These are phyloP conservation scores for Pythium insidiosum DNA, from an alignment of 352 stramenopile genomes.

Conservation along the genomic window DNA sequence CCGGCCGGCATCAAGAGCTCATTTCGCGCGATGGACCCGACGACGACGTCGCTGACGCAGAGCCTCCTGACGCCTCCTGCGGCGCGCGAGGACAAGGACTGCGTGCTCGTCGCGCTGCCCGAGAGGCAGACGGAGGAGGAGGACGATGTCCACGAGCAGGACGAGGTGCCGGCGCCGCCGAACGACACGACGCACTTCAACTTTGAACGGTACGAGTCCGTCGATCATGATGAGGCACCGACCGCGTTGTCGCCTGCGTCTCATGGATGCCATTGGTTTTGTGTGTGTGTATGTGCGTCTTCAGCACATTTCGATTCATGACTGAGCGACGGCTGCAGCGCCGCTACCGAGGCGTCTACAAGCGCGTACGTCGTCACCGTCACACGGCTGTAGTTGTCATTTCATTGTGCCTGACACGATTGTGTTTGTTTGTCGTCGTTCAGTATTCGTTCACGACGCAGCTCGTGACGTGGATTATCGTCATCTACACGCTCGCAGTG, in stretches of 20 bases:
- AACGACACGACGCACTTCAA: not conserved
- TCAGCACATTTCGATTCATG: constrained; percentile 30
- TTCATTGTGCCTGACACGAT: not conserved
- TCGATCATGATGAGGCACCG: not conserved
- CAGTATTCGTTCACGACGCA: constrained; percentile 27
- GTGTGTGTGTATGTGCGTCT: not conserved
- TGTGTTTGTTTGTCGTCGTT: not conserved
- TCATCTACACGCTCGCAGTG: constrained; percentile 26
- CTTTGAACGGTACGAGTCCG: not conserved
- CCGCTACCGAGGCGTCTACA: constrained; percentile 30
- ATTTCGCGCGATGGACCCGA: too few species aligned
- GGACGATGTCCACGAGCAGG: not conserved
- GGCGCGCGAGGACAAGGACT: too few species aligned
- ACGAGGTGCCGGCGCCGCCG: not conserved
- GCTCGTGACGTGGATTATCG: constrained; percentile 26
- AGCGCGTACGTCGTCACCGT: constrained; percentile 13
- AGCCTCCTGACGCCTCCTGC: too few species aligned
- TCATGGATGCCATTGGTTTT: not conserved
- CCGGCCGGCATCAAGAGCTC: too few species aligned
- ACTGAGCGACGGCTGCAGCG: constrained; percentile 25
- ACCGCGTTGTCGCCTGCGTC: not conserved
- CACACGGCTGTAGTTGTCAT: not conserved
- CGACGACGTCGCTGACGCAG: too few species aligned
- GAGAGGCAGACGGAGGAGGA: too few species aligned
- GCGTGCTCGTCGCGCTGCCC: too few species aligned